phyloP scores from a whole-genome alignment of 371 early-diverging fungal species.

The Batkoa obscura region DNA sequence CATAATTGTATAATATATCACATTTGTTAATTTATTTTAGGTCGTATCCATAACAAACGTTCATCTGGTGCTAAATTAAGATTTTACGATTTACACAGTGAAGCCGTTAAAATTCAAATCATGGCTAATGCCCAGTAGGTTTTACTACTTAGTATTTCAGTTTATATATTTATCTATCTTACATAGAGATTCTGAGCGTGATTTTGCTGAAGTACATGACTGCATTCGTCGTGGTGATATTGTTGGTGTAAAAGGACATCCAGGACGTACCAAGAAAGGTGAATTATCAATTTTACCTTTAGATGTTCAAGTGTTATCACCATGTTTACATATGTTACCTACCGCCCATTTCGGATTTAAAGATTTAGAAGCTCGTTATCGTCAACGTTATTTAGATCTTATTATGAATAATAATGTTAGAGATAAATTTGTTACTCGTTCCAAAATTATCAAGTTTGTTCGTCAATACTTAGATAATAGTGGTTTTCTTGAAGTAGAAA shows the following conservation, averaged over 20 bases:
- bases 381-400: constrained; percentile 97
- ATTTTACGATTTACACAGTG: constrained; percentile 91
- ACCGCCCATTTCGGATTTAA: constrained; percentile 92
- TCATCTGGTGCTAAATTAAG: constrained; percentile 71
- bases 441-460: constrained; percentile 83
- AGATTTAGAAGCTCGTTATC: constrained; percentile 91
- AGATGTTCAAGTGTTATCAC: constrained; percentile 59
- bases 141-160: neutral
- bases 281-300: constrained; percentile 80
- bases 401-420: constrained; percentile 95
- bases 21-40: neutral
- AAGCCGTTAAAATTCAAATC: constrained; percentile 87
- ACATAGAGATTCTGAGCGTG: constrained; percentile 38
- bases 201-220: constrained; percentile 65
- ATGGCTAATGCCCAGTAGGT: constrained; percentile 61
- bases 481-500: constrained; percentile 98
- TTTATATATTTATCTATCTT: neutral
- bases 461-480: constrained; percentile 85
- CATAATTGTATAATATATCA: constrained; percentile 14
- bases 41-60: constrained; percentile 71
- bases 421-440: constrained; percentile 80
- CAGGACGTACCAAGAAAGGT: constrained; percentile 88
- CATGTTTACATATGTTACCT: constrained; percentile 95
- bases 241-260: constrained; percentile 37
- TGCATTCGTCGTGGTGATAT: constrained; percentile 12